Percentiles rank a stretch among this genome's conserved stretches.
Evolutionary conservation across 306 rosid genomes (phyloP).

Genomic region (Rosa persica): DNA sequence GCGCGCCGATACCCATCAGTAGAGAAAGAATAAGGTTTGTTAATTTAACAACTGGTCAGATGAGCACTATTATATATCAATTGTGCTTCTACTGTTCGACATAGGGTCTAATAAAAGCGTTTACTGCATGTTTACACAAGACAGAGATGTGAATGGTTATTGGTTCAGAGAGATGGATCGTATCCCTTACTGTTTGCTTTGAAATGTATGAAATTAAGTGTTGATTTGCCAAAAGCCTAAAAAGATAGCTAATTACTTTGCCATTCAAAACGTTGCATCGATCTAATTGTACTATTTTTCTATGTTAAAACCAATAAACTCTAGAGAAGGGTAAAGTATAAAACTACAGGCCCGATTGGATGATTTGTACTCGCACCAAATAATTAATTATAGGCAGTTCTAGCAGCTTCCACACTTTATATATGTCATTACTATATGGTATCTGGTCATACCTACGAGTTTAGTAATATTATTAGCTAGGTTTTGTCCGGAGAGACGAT

Average conservation of each 20-base stretch:
- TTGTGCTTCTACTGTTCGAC: neutral
- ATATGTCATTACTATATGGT: neutral
- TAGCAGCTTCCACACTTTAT: neutral
- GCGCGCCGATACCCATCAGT: neutral
- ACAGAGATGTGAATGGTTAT: neutral
- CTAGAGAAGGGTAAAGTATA: neutral
- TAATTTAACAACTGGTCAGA: neutral
- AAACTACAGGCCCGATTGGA: neutral
- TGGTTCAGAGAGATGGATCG: neutral
- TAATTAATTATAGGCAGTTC: neutral
- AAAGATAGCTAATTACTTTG: slow-evolving; percentile 9
- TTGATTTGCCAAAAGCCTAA: neutral
- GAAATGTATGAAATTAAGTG: neutral
- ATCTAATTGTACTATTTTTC: neutral
- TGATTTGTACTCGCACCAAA: neutral
- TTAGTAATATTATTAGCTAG: neutral
- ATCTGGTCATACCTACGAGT: neutral
- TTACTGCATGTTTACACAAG: neutral
- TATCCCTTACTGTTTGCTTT: neutral
- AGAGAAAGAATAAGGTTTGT: neutral
- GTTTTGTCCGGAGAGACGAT: neutral
- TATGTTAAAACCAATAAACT: neutral
- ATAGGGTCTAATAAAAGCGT: neutral
- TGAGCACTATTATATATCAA: neutral
- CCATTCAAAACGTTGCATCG: neutral